Evolutionary conservation across 805 yeast species (phyloP).

Genomic region (Teunomyces cretensis): DNA sequence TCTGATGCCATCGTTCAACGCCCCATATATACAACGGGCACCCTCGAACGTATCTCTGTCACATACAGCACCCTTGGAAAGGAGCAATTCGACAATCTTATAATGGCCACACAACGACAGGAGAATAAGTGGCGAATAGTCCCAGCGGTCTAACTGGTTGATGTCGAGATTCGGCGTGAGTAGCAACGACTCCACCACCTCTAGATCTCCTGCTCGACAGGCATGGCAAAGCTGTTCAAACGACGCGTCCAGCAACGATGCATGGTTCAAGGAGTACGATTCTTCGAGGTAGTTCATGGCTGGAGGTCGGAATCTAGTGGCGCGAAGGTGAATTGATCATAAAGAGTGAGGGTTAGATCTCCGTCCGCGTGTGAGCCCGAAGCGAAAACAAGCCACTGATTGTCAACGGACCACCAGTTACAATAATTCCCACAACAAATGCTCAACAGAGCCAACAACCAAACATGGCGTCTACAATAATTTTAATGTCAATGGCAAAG

Average conservation of each 20-base stretch:
- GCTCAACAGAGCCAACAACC: too few relatives aligned
- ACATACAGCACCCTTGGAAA: conserved; percentile 69
- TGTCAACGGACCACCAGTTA: too few relatives aligned
- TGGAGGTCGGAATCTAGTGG: neutral
- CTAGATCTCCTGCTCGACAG: conserved; percentile 69
- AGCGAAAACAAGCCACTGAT: too few relatives aligned
- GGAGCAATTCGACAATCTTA: conserved; percentile 56
- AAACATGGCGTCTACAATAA: too few relatives aligned
- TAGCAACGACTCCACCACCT: conserved; percentile 57
- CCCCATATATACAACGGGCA: conserved; percentile 73
- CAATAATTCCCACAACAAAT: too few relatives aligned
- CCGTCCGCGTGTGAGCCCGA: too few relatives aligned
- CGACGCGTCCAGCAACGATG: conserved; percentile 13
- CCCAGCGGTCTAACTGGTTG: conserved; percentile 66
- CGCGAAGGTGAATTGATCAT: neutral
- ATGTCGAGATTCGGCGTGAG: conserved; percentile 39
- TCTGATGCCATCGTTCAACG: conserved; percentile 65
- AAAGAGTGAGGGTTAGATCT: too few relatives aligned
- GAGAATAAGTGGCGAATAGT: conserved; percentile 70
- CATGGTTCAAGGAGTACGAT: conserved; percentile 2
- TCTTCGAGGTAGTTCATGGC: neutral
- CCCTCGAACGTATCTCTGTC: conserved; percentile 84
- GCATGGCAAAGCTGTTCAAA: conserved; percentile 58
- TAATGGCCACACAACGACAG: conserved; percentile 78
- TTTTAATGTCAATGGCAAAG: too few relatives aligned